Base-by-base conservation (phyloP, 139 green algal species). In the Marvania coccoides region DNA sequence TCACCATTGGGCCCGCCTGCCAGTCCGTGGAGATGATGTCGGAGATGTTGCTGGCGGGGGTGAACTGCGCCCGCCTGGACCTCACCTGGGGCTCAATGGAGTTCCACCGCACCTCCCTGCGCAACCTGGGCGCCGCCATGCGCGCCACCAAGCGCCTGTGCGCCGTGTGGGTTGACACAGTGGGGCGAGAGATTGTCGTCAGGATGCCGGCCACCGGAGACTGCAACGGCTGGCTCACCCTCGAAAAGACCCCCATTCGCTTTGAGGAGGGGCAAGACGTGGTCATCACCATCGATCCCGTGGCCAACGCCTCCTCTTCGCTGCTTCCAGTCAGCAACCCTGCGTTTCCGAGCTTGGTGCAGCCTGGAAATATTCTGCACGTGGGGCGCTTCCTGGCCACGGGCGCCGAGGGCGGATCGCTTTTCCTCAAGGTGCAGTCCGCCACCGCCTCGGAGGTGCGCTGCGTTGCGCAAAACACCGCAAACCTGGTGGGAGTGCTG, bases 121-220 rank as follows among this genome's bases (percentile, higher is more conserved):
- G 80, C 13, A 94, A 95, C 58, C 67, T 96, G 29, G 58, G 71
- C 2, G 40, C 60, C 15, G 90, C 90, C 5, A 82, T 88, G 74
- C 48, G 63, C 29, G 63, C 67, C 29, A 92, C 87, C 0, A 63
- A 78, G 30, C 65, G 45, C 26, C 69, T 94, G 56, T 93, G 89
- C 73, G 86, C 82, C 42, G 82, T 92, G 3, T 86, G 91, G 58
- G 36, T 96, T 30, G 88, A 96, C 72, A 92, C 85, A 0, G 56
- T 77, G 34, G 90, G 90, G 3, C 54, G 79, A 1, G 79, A 85
- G 36, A 71, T 85, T 23, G 57, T 69, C 23, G 65, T 85, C 3
- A 38, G 69, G 12, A 58, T 64, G 2, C 26, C 37, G 24, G 55
- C 72, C 12, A 35, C 57, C 35, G 40, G 26, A 10, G 48, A 69